phyloP scores from a whole-genome alignment of 129 eudicot species.

The Logfia minima region DNA sequence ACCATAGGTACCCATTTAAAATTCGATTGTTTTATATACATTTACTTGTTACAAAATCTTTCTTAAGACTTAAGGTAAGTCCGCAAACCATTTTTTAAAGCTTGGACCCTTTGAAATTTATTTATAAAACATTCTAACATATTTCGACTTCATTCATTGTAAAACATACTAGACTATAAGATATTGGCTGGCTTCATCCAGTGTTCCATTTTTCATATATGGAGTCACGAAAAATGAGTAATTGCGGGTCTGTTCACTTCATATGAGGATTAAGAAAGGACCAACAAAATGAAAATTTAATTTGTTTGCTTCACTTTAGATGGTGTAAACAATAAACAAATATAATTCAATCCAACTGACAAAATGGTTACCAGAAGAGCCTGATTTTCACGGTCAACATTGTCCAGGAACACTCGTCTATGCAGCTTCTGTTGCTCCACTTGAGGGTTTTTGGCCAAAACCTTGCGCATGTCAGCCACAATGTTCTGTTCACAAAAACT shows the following conservation, averaged over 20 bases:
- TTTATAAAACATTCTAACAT: not conserved
- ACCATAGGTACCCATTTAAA: not conserved
- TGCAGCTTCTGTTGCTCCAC: slow-evolving; percentile 78
- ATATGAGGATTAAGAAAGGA: not conserved
- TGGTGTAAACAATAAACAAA: not conserved
- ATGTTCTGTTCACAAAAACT: slow-evolving; percentile 47
- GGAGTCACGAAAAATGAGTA: not conserved
- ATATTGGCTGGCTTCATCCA: not conserved
- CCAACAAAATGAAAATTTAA: not conserved
- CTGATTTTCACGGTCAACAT: slow-evolving; percentile 65
- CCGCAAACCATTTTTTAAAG: not conserved
- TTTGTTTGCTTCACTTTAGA: not conserved
- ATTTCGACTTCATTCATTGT: not conserved
- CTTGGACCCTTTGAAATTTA: not conserved
- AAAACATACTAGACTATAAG: not conserved
- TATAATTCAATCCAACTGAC: not conserved
- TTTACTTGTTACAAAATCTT: not conserved
- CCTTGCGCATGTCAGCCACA: slow-evolving; percentile 92
- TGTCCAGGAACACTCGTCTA: slow-evolving; percentile 76
- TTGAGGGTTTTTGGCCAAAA: slow-evolving; percentile 85
- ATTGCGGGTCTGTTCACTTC: not conserved
- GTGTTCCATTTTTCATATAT: not conserved
- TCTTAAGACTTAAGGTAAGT: not conserved
- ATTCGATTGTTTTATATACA: not conserved
- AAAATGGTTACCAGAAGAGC: slow-evolving; percentile 56